Conservation (phyloP, 2,329 filamentous ascomycete genomes). For the Penicillium digitatum region DNA sequence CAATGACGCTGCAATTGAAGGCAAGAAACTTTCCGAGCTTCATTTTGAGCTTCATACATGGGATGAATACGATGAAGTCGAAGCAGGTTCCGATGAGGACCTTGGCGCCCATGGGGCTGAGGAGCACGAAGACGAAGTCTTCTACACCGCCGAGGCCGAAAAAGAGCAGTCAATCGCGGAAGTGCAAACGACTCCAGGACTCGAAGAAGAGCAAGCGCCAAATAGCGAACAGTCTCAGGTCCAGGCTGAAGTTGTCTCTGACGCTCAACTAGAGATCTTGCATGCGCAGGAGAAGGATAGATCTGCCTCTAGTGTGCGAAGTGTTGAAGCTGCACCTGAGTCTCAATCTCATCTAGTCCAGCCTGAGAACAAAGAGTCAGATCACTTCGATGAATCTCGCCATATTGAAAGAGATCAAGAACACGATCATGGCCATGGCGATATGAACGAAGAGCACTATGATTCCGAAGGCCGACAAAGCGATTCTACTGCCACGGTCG, state of each 20-base stretch:
- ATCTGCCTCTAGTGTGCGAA: neutral
- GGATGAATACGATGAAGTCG: constrained; percentile 51
- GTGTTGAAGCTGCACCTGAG: neutral
- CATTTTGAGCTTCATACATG: constrained; percentile 40
- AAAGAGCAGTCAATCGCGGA: constrained; percentile 7
- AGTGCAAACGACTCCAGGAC: neutral
- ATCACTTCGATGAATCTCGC: neutral
- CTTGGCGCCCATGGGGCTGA: constrained; percentile 12
- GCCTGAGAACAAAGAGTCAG: neutral
- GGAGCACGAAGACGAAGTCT: constrained; percentile 15
- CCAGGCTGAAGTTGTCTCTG: neutral
- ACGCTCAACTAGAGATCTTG: neutral
- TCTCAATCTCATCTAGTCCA: neutral
- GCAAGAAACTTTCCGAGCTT: constrained; percentile 55
- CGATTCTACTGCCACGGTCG: constrained; percentile 30
- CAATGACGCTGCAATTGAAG: constrained; percentile 51
- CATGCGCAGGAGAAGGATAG: neutral
- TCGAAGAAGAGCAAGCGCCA: neutral
- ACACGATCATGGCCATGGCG: constrained; percentile 5
- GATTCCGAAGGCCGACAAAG: constrained; percentile 29
- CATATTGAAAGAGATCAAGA: constrained; percentile 14
- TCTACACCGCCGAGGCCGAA: constrained; percentile 2
- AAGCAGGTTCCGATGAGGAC: constrained; percentile 24
- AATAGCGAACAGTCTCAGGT: neutral
- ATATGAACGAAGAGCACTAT: constrained; percentile 20